A percentile compares a stretch with the other conserved stretches of the same genome.
Conservation (phyloP, 208 protist species). For the Vickermania ingenoplastis region DNA sequence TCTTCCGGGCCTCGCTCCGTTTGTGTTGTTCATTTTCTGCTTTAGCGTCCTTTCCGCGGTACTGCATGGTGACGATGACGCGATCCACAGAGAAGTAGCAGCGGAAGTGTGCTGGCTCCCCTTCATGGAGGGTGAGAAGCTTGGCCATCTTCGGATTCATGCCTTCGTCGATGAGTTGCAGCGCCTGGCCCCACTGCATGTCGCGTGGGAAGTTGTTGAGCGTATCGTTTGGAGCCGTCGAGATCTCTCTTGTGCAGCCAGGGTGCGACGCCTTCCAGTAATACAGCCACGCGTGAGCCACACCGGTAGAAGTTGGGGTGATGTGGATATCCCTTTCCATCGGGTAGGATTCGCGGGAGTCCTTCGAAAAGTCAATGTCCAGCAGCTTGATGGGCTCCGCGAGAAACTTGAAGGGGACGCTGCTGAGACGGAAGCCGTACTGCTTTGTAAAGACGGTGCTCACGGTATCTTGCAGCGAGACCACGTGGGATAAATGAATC, state of each 20-base stretch:
- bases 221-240: conserved; percentile 77
- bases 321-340: conserved; percentile 26
- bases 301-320: conserved; percentile 38
- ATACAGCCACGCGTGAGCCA: conserved; percentile 78
- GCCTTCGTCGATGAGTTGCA: conserved; percentile 79
- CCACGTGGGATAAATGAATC: conserved; percentile 76
- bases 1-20: too few relatives aligned
- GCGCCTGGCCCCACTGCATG: conserved; percentile 92
- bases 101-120: conserved; percentile 39
- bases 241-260: conserved; percentile 38
- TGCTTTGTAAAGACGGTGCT: conserved; percentile 91
- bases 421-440: conserved; percentile 89
- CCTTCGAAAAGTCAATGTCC: conserved; percentile 67
- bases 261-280: conserved; percentile 54
- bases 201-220: conserved; percentile 86
- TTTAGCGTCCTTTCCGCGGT: neutral
- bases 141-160: conserved; percentile 34
- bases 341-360: conserved; percentile 21
- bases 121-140: conserved; percentile 28
- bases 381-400: conserved; percentile 70
- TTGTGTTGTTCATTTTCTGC: conserved; percentile 18
- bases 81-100: conserved; percentile 57
- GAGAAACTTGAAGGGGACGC: conserved; percentile 55
- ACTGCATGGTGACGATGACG: conserved; percentile 50
- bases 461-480: conserved; percentile 81